phyloP scores from a whole-genome alignment of 2,329 filamentous ascomycete species.

The Xenoacremonium recifei region DNA sequence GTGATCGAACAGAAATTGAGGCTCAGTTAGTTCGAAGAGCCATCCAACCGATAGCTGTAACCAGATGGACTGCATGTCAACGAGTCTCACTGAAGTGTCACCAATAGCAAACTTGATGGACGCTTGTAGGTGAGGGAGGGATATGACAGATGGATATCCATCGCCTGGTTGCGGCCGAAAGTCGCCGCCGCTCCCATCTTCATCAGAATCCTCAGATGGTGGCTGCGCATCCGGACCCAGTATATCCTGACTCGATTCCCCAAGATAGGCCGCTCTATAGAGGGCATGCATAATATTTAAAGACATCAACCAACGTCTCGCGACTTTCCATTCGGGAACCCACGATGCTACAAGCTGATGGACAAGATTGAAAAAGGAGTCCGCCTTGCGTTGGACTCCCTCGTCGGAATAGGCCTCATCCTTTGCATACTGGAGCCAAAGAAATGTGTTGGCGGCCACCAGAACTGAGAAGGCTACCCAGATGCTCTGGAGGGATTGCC shows the following conservation, averaged over 20 bases:
- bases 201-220: neutral
- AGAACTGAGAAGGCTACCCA: neutral
- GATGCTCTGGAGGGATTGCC: no score
- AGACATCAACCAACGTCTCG: neutral
- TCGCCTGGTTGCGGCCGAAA: neutral
- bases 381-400: neutral
- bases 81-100: neutral
- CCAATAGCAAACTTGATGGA: neutral
- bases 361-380: neutral
- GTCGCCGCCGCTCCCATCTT: neutral
- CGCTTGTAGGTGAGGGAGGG: neutral
- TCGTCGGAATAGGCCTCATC: neutral
- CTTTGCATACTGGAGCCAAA: neutral
- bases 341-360: neutral
- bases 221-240: neutral
- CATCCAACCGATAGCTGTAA: no score
- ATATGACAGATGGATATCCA: neutral
- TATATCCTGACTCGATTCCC: neutral
- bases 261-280: neutral
- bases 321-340: neutral
- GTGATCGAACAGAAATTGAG: no score
- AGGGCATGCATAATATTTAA: neutral
- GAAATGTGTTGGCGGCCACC: neutral
- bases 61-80: neutral
- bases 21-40: no score